Evolutionary conservation across 257 asterid species (phyloP).

Genomic region (Petrea volubilis): DNA sequence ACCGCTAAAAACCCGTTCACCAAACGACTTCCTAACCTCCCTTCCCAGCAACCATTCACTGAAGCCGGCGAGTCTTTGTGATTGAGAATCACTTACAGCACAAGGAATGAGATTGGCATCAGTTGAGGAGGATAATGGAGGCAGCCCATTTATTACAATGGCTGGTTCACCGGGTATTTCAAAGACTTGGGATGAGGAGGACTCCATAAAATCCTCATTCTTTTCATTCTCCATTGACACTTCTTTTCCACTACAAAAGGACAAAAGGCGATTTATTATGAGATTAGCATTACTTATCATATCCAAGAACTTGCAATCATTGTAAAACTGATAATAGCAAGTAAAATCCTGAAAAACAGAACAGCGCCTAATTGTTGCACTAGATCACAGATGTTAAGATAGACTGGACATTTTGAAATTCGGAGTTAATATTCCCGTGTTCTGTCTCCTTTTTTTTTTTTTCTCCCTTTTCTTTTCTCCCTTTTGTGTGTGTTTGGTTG

Average conservation of each 20-base stretch:
- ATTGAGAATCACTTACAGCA: conserved; percentile 23
- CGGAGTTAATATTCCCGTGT: neutral
- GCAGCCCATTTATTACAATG: conserved; percentile 58
- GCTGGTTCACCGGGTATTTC: conserved; percentile 72
- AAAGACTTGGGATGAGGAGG: conserved; percentile 32
- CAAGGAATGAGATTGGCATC: conserved; percentile 19
- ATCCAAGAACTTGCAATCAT: neutral
- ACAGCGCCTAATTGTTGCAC: neutral
- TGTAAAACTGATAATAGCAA: neutral
- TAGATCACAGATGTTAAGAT: neutral
- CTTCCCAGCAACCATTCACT: conserved; percentile 75
- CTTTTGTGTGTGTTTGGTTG: too few relatives aligned
- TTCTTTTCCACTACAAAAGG: too few relatives aligned
- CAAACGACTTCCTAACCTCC: conserved; percentile 52
- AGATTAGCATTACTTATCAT: neutral
- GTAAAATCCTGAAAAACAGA: neutral
- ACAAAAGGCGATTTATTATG: neutral
- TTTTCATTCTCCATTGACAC: conserved; percentile 39
- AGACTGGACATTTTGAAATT: neutral
- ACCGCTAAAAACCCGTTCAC: conserved; percentile 40
- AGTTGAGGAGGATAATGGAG: conserved; percentile 39
- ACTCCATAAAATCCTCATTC: conserved; percentile 26
- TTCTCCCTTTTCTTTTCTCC: too few relatives aligned
- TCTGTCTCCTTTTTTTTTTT: too few relatives aligned
- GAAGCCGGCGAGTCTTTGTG: conserved; percentile 32